Evolutionary conservation across 139 green algal species (phyloP).

Genomic region (Yamagishiella unicocca): DNA sequence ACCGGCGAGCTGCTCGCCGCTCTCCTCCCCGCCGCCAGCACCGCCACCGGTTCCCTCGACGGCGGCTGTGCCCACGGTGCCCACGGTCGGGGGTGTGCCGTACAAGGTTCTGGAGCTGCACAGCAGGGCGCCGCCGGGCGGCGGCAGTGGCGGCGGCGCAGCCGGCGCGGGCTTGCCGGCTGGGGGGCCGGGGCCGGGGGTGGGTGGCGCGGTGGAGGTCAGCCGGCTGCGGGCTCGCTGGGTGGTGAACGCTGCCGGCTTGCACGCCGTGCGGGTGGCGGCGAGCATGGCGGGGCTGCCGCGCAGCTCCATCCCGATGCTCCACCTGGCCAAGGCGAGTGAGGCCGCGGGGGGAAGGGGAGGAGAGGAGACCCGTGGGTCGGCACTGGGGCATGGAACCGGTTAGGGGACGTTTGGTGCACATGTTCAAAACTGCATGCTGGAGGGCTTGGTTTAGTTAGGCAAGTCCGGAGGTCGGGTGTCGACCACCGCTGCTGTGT

Average conservation of each 20-base stretch:
- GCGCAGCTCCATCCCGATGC: constrained; percentile 60
- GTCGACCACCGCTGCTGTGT: no score
- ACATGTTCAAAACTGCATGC: no score
- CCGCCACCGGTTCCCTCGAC: neutral
- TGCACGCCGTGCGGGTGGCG: constrained; percentile 61
- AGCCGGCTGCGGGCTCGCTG: constrained; percentile 16
- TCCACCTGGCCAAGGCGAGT: constrained; percentile 69
- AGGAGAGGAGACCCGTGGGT: no score
- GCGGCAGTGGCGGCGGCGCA: neutral
- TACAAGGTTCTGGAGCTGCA: constrained; percentile 34
- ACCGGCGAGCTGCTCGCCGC: no score
- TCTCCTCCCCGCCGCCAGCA: neutral
- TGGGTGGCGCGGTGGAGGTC: neutral
- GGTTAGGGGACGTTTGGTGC: no score
- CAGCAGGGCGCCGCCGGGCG: neutral
- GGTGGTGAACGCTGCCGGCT: constrained; percentile 43
- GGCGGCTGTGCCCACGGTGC: neutral
- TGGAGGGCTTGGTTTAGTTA: no score
- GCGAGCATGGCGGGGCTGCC: constrained; percentile 57
- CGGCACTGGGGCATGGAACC: no score
- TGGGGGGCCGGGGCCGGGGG: neutral
- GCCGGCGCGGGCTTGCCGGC: no score
- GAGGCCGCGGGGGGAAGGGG: neutral
- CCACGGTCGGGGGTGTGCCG: neutral
- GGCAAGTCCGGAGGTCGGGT: no score